Evolutionary conservation across 257 asterid genomes (phyloP).

Genomic region (Solanum lignicaule): DNA sequence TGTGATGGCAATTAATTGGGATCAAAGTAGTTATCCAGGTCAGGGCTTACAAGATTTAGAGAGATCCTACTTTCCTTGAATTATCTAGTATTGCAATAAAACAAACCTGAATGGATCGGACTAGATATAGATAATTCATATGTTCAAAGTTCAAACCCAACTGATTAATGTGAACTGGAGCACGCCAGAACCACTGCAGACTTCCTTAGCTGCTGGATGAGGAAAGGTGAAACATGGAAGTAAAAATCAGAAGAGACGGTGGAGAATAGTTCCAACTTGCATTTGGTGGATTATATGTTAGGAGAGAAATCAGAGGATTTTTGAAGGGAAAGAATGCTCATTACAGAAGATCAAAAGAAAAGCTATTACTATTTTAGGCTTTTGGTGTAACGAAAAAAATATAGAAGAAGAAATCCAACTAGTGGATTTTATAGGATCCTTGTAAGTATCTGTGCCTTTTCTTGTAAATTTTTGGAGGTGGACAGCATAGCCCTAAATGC

Average conservation of each 20-base stretch:
- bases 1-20: neutral
- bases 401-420: neutral
- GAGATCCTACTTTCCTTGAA: neutral
- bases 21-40: neutral
- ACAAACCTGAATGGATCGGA: neutral
- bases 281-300: neutral
- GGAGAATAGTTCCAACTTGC: neutral
- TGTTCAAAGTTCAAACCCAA: neutral
- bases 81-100: neutral
- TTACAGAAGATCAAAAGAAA: neutral
- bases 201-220: neutral
- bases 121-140: neutral
- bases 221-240: neutral
- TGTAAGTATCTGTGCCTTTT: neutral
- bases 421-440: neutral
- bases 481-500: neutral
- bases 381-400: neutral
- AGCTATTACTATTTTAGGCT: neutral
- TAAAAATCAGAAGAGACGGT: neutral
- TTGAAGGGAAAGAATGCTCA: neutral
- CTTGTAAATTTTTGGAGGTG: neutral
- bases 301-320: neutral
- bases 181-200: neutral
- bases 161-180: neutral
- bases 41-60: neutral